These are phyloP conservation scores for Candida orba DNA, from an alignment of 805 yeast genomes.

Conservation along the genomic window DNA sequence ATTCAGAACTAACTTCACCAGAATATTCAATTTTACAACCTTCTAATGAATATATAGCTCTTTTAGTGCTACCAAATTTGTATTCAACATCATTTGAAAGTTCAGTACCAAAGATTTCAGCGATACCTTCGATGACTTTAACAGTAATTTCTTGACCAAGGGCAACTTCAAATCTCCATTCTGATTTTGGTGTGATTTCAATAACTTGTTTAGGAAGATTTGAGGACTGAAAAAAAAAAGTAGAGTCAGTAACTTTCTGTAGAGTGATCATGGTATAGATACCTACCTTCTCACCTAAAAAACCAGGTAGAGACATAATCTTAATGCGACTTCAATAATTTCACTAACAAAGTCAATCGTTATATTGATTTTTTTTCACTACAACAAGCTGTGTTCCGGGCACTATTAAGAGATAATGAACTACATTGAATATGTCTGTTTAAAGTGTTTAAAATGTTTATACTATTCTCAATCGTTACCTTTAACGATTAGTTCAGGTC, in stretches of 20 bases:
- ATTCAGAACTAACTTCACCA: constrained; percentile 44
- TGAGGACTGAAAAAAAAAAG: background rate
- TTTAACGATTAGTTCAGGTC: constrained; percentile 43
- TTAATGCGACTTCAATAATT: background rate
- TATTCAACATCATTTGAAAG: constrained; percentile 65
- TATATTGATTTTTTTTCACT: background rate
- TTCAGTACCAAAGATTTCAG: constrained; percentile 92
- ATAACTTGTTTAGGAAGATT: constrained; percentile 8
- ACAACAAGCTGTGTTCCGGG: background rate
- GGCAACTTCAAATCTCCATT: constrained; percentile 74
- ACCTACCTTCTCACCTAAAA: constrained; percentile 2
- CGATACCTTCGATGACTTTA: constrained; percentile 58
- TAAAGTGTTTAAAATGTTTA: too few relatives aligned
- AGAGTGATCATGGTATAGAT: background rate
- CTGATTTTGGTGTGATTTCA: constrained; percentile 33
- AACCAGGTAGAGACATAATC: constrained; percentile 8
- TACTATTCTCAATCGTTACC: constrained; percentile 11
- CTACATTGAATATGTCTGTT: background rate
- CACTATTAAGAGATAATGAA: background rate
- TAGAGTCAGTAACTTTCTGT: background rate
- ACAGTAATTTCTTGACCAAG: constrained; percentile 43
- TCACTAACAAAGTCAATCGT: background rate
- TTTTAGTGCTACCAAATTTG: constrained; percentile 45
- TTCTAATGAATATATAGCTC: constrained; percentile 51
- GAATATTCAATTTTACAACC: constrained; percentile 49